These are phyloP conservation scores for Myriosclerotinia duriaeana DNA, from an alignment of 2,329 filamentous ascomycete genomes.

Conservation along the genomic window DNA sequence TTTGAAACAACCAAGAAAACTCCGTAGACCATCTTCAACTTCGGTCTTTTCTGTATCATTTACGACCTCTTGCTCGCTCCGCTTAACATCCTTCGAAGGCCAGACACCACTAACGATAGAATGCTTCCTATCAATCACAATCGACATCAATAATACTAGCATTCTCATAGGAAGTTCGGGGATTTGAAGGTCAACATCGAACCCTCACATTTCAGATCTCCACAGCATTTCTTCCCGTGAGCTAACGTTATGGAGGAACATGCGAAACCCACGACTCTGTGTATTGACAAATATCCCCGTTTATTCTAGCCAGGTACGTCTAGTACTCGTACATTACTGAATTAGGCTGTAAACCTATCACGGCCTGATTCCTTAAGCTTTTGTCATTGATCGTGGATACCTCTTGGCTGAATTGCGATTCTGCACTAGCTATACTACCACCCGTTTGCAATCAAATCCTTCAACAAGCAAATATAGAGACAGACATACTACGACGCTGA, in stretches of 20 bases:
- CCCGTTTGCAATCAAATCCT: neutral
- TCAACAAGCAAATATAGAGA: neutral
- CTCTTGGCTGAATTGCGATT: neutral
- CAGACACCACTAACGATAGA: no score
- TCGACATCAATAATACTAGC: neutral
- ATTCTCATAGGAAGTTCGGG: neutral
- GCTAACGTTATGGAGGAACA: neutral
- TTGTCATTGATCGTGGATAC: neutral
- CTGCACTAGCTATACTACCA: neutral
- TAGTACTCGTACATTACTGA: neutral
- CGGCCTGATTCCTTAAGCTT: neutral
- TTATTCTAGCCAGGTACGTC: neutral
- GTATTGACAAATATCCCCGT: neutral
- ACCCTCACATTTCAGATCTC: neutral
- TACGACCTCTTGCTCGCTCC: no score
- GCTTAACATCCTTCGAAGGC: no score
- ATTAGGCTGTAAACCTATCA: neutral
- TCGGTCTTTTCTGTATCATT: no score
- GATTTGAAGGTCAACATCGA: neutral
- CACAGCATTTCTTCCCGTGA: neutral
- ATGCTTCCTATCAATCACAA: neutral
- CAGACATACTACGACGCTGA: neutral
- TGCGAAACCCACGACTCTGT: conserved; percentile 11
- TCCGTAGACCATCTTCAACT: no score
- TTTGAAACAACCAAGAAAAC: no score